Base-by-base conservation (phyloP, 2,329 filamentous ascomycete species). In the Aspergillus eucalypticola region DNA sequence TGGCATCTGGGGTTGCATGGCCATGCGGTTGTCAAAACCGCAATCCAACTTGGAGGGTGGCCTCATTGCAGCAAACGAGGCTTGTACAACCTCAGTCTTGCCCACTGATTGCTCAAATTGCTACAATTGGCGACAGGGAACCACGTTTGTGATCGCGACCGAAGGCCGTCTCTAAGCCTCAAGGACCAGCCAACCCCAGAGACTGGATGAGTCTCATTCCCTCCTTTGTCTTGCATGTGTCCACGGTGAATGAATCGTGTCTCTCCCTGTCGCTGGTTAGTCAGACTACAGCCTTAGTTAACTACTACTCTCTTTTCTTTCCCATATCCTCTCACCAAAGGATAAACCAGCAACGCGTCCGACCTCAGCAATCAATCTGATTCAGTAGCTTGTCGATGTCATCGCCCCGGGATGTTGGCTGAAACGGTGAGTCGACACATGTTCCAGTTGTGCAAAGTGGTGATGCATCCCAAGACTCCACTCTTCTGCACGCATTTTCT, bases 171-270 rank as follows among this genome's bases (percentile, higher is more conserved):
- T 50, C 57, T 23, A 8, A 54, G 51, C 42, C 53, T 56, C 53
- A 13, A 29, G 3, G n/a, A 42, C n/a, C 8, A 11, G n/a, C 8
- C 39, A 55, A 38, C 53, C 19, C 7, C 8, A 27, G 32, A 39
- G 3, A 25, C 5, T 15, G 8, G 21, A 25, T 41, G 8, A 58
- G 56, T 60, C 61, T 63, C 61, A 60, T 58, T 63, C 51, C 61
- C 57, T 56, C 58, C 58, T 50, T 60, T 53, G 25, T 52, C 29
- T 52, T 53, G 54, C 39, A 23, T 44, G 41, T 44, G 41, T 32
- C 27, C 42, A 15, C 39, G 25, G 25, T 27, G 25, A 27, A 6
- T 39, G 32, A 32, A 53, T 13, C 35, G 32, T 15, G 13, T 29
- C 51, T 27, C 17, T 39, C 13, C 19, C 29, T 38, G 17, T 38